Conservation (phyloP, 2,329 filamentous ascomycete species). For the Ilyonectria mors-panacis region DNA sequence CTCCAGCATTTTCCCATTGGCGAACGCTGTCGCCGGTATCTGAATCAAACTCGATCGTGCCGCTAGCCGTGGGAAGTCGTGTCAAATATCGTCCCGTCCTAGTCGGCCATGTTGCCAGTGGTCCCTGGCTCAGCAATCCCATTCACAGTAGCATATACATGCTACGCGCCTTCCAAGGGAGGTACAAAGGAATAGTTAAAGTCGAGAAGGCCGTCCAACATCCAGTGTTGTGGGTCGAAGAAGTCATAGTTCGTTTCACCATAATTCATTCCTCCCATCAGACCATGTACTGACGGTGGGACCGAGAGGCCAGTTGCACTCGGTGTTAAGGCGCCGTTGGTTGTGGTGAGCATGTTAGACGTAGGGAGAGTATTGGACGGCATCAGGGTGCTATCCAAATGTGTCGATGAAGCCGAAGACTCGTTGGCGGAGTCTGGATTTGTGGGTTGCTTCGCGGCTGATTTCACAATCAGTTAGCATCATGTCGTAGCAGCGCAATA, state of each 20-base stretch:
- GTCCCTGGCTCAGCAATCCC: not conserved
- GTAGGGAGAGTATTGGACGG: conserved; percentile 57
- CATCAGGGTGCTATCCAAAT: conserved; percentile 73
- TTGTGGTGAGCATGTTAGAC: conserved; percentile 60
- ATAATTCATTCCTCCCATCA: conserved; percentile 70
- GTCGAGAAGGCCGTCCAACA: conserved; percentile 87
- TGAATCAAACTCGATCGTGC: not conserved
- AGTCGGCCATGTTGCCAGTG: not conserved
- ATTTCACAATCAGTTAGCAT: conserved; percentile 38
- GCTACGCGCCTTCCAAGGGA: conserved; percentile 67
- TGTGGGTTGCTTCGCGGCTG: conserved; percentile 87
- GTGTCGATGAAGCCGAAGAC: conserved; percentile 78
- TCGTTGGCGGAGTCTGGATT: conserved; percentile 85
- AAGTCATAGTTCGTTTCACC: conserved; percentile 84
- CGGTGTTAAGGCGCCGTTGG: conserved; percentile 69
- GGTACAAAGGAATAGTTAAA: conserved; percentile 79
- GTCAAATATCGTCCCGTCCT: not conserved
- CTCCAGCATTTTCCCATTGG: not conserved
- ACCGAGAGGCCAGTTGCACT: conserved; percentile 62
- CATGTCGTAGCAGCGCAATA: conserved; percentile 32
- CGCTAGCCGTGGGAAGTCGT: conserved; percentile 5
- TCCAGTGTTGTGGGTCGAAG: conserved; percentile 94
- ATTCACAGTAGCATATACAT: conserved; percentile 3
- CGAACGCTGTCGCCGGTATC: not conserved
- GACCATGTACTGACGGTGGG: conserved; percentile 56